Evolutionary conservation across 441 rosid genomes (phyloP), one percentile per base, ranked within the genome.

Genomic region (Corymbia calophylla): DNA sequence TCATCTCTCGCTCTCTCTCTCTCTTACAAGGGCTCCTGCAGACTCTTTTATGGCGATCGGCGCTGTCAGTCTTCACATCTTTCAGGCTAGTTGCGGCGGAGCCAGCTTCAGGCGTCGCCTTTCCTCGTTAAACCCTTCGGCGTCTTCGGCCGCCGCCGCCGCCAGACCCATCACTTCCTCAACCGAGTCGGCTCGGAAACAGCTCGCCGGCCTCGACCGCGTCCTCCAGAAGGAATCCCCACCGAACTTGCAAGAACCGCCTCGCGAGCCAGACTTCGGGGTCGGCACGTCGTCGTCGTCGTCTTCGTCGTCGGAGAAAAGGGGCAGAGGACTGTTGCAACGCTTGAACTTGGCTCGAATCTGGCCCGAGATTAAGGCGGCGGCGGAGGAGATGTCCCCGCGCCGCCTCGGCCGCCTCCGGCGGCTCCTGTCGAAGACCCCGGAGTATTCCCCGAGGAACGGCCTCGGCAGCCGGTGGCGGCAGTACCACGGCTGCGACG

Each of bases 361-460:
- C 32, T 98, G 99, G 99, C 96, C 97, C 51, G 96, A 94, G 84
- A 90, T 91, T 93, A 96, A 94, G 87, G 95, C 96, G 8, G 64
- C 15, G 68, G 98, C 96, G 1, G 99, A 95, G 64, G 99, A 98
- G 89, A 96, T 98, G 95, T 98, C 99, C 0, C 99, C 99, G 1
- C 93, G 96, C 82, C 93, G 94, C 90, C 87, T 97, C 11, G 93
- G 94, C 88, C 91, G 95, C 58, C 99, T 98, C 31, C 95, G 95
- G 60, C 93, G 98, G 21, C 94, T 98, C 90, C 89, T 98, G 53
- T 98, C 99, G 6, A 95, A 87, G 92, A 93, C 97, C 16, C 89
- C 89, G 11, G 97, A 96, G 87, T 94, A 96, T 94, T 98, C 99
- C 3, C 99, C 99, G 18, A 94, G 98, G 93, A 97, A 93, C 90